Percentiles rank a stretch among this genome's conserved stretches.
phyloP scores from a whole-genome alignment of 441 rosid species.

The Populus tomentosa region DNA sequence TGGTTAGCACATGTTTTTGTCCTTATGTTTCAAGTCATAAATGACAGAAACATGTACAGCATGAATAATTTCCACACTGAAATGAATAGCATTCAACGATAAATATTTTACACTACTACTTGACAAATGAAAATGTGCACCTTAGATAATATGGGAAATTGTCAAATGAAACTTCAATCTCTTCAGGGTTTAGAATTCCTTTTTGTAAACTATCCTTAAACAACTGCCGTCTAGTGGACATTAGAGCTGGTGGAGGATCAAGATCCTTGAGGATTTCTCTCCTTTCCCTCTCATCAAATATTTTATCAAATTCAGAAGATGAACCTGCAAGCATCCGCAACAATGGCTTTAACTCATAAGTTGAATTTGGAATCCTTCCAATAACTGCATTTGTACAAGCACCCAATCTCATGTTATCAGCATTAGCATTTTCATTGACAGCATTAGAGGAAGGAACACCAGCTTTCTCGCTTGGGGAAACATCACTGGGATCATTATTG shows the following conservation, averaged over 20 bases:
- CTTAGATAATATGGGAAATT: conserved; percentile 88
- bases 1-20: neutral
- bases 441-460: conserved; percentile 46
- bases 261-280: conserved; percentile 50
- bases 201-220: conserved; percentile 67
- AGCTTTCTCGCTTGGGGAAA: conserved; percentile 54
- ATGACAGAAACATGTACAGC: neutral
- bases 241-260: conserved; percentile 42
- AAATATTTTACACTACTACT: neutral
- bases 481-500: conserved; percentile 47
- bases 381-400: conserved; percentile 47
- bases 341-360: conserved; percentile 61
- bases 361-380: conserved; percentile 50
- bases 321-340: conserved; percentile 60
- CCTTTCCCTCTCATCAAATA: conserved; percentile 60
- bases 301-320: conserved; percentile 52
- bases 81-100: neutral
- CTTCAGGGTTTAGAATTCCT: conserved; percentile 58
- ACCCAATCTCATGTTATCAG: conserved; percentile 51
- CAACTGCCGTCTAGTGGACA: conserved; percentile 63
- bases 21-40: neutral
- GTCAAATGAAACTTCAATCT: conserved; percentile 74
- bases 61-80: neutral
- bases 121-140: conserved; percentile 27
- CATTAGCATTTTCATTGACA: conserved; percentile 48